phyloP scores from a whole-genome alignment of 164 flowering plant genomes.

The Echeveria elegans region DNA sequence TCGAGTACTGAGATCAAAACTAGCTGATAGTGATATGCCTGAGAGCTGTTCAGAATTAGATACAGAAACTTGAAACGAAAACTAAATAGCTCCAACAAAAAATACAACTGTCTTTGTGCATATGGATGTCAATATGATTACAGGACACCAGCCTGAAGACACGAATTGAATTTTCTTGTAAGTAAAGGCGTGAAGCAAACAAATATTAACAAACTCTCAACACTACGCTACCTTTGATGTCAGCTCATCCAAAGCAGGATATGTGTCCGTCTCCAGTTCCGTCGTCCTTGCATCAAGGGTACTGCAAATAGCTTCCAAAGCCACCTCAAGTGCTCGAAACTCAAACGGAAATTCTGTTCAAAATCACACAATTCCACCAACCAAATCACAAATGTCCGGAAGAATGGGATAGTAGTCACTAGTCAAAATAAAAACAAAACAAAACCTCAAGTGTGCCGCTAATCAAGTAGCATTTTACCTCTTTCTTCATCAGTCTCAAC shows the following conservation, averaged over 20 bases:
- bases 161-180: neutral
- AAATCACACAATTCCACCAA: neutral
- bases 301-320: conserved; percentile 85
- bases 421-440: neutral
- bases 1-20: neutral
- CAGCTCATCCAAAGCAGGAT: conserved; percentile 93
- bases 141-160: neutral
- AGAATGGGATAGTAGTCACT: no score
- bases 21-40: neutral
- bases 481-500: conserved; percentile 54
- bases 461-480: conserved; percentile 27
- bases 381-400: neutral
- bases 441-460: neutral
- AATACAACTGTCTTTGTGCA: neutral
- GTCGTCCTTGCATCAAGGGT: conserved; percentile 86
- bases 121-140: neutral
- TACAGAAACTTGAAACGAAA: neutral
- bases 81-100: neutral
- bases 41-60: neutral
- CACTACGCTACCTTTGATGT: conserved; percentile 55
- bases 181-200: neutral
- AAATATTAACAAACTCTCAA: neutral
- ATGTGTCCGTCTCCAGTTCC: conserved; percentile 79
- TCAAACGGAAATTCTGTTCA: conserved; percentile 87
- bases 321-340: conserved; percentile 91